These are phyloP conservation scores for Arxiozyma slooffiae DNA, from an alignment of 1,139 yeast species.

Conservation along the genomic window DNA sequence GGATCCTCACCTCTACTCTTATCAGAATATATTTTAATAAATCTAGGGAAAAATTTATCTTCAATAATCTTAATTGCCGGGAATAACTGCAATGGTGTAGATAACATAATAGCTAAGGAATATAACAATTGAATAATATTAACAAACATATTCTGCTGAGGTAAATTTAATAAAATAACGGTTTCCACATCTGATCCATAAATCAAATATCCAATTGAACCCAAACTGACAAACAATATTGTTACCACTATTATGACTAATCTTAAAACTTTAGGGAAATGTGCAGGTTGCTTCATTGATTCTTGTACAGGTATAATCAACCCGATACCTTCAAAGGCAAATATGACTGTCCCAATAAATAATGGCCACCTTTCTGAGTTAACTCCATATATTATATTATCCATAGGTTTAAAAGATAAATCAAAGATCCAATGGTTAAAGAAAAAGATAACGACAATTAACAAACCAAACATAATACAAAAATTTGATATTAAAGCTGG, in stretches of 20 bases:
- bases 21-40: slow-evolving; percentile 23
- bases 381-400: slow-evolving; percentile 35
- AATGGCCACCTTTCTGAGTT: slow-evolving; percentile 60
- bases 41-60: slow-evolving; percentile 41
- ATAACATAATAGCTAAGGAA: slow-evolving; percentile 60
- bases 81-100: slow-evolving; percentile 67
- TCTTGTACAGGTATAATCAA: slow-evolving; percentile 67
- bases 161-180: slow-evolving; percentile 60
- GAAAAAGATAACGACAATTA: slow-evolving; percentile 53
- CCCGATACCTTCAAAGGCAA: slow-evolving; percentile 76
- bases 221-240: slow-evolving; percentile 49
- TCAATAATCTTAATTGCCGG: slow-evolving; percentile 71
- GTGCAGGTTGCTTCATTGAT: slow-evolving; percentile 63
- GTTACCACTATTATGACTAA: slow-evolving; percentile 54
- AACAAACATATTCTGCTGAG: slow-evolving; percentile 54
- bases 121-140: slow-evolving; percentile 58
- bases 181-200: slow-evolving; percentile 61
- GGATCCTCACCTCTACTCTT: slow-evolving; percentile 2
- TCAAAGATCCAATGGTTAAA: slow-evolving; percentile 29
- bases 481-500: slow-evolving; percentile 59
- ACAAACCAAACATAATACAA: slow-evolving; percentile 54
- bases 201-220: slow-evolving; percentile 58
- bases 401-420: slow-evolving; percentile 23
- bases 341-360: slow-evolving; percentile 72
- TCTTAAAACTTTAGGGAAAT: slow-evolving; percentile 55